These are phyloP conservation scores for Alisma plantagoaquatica DNA, from an alignment of 106 monocot species.

Conservation along the genomic window DNA sequence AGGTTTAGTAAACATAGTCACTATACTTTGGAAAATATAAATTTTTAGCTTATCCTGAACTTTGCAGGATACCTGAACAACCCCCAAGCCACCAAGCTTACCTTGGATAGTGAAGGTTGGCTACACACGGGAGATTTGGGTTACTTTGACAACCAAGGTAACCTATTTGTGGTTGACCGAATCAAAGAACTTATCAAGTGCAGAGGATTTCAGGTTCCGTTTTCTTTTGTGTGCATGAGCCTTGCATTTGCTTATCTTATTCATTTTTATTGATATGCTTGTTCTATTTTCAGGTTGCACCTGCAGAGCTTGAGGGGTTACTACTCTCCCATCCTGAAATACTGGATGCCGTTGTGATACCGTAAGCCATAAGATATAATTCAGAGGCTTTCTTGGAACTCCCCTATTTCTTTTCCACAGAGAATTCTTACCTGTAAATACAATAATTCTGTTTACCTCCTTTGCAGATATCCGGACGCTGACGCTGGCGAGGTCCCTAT, in stretches of 20 bases:
- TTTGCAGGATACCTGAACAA: conserved; percentile 74
- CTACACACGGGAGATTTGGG: conserved; percentile 92
- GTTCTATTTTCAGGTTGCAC: conserved; percentile 57
- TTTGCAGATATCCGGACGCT: conserved; percentile 73
- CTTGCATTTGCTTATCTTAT: neutral
- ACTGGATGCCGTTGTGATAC: conserved; percentile 83
- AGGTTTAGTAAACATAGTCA: too few relatives aligned
- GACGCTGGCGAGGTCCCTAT: conserved; percentile 90
- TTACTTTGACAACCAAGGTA: conserved; percentile 66
- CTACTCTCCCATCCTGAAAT: conserved; percentile 83
- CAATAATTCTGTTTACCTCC: neutral
- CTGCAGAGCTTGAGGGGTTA: conserved; percentile 85
- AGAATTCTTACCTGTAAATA: too few relatives aligned
- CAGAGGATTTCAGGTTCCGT: conserved; percentile 91
- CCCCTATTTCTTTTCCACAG: too few relatives aligned
- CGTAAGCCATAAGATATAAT: conserved; percentile 49
- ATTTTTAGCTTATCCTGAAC: too few relatives aligned
- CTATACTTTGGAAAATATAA: too few relatives aligned
- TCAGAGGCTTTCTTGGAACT: too few relatives aligned
- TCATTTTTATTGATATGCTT: neutral
- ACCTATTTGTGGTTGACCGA: conserved; percentile 72
- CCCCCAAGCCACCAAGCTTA: conserved; percentile 55
- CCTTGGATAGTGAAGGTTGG: conserved; percentile 73
- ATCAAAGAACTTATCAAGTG: conserved; percentile 93
- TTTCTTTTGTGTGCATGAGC: neutral